Evolutionary conservation across 768 basidiomycete species (phyloP).

Genomic region (Psilocybe cyanescens): DNA sequence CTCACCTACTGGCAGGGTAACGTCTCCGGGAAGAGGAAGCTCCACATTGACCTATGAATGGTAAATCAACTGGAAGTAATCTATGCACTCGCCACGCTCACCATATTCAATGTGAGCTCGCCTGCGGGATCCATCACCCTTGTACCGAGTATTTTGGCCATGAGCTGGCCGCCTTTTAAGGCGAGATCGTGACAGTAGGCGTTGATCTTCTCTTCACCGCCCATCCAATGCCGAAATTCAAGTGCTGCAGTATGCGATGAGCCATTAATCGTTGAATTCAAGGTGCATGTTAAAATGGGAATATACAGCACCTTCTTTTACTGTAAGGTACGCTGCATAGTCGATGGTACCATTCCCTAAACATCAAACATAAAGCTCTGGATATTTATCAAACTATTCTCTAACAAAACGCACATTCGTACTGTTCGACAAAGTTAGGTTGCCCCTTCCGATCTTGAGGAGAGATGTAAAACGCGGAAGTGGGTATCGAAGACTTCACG

Average conservation of each 20-base stretch:
- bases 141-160: slow-evolving; percentile 71
- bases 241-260: slow-evolving; percentile 49
- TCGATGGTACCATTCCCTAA: slow-evolving; percentile 73
- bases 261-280: no score
- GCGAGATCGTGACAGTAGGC: slow-evolving; percentile 77
- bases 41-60: slow-evolving; percentile 43
- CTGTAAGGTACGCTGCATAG: slow-evolving; percentile 52
- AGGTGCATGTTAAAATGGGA: no score
- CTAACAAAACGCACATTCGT: slow-evolving; percentile 42
- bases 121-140: slow-evolving; percentile 62
- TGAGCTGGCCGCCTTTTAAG: slow-evolving; percentile 60
- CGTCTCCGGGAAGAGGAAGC: slow-evolving; percentile 37
- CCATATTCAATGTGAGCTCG: slow-evolving; percentile 78
- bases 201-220: slow-evolving; percentile 80
- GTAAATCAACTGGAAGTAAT: no score
- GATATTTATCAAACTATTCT: background rate
- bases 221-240: slow-evolving; percentile 77
- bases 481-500: slow-evolving; percentile 63
- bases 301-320: slow-evolving; percentile 49
- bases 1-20: slow-evolving; percentile 22
- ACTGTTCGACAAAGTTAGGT: slow-evolving; percentile 53
- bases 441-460: slow-evolving; percentile 37
- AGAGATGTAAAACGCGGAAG: slow-evolving; percentile 54
- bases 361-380: background rate
- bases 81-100: slow-evolving; percentile 24